Evolutionary conservation across 306 rosid species (phyloP), one percentile per base, ranked within the genome.

Genomic region (Clitoria ternatea): DNA sequence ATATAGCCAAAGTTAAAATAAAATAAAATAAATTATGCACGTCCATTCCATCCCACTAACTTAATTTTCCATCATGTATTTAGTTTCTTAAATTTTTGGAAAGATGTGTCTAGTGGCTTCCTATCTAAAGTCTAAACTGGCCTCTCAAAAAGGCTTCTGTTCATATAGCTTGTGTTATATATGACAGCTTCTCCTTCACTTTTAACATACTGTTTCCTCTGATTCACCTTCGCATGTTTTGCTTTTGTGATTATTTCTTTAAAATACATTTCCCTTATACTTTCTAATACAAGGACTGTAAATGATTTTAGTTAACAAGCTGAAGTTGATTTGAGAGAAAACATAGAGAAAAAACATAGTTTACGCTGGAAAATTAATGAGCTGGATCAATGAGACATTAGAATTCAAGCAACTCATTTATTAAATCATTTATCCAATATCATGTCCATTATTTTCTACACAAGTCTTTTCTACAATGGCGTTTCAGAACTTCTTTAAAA

Each of bases 141-240:
- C 87, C 84, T 70, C 55, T 73, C 60, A 40, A 74, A n/a, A 81
- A 30, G 80, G 83, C 78, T 65, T 73, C 47, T 80, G 88, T 86
- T 75, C 75, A 72, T 84, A 80, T 61, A 56, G 69, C 74, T 60
- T 63, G 59, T 76, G 79, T 55, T 73, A 56, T n/a, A n/a, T 54
- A 29, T 23, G 44, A 29, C 70, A 61, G 53, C 60, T 75, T 59
- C 44, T 79, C 48, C 72, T 35, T 65, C 42, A 13, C 29, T 47
- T 39, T 67, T 80, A 13, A 73, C 18, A 4, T 56, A n/a, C n/a
- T 36, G 40, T 62, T 66, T 54, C 73, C 55, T 55, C 55, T 47
- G 3, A 50, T 77, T 57, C n/a, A 73, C 40, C 39, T 69, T 18
- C 14, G 42, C 47, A 24, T 40, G 36, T 73, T 62, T 4, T 15